These are phyloP conservation scores for Plasmodium falciparum DNA, from an alignment of 169 alveolate species.

Conservation along the genomic window DNA sequence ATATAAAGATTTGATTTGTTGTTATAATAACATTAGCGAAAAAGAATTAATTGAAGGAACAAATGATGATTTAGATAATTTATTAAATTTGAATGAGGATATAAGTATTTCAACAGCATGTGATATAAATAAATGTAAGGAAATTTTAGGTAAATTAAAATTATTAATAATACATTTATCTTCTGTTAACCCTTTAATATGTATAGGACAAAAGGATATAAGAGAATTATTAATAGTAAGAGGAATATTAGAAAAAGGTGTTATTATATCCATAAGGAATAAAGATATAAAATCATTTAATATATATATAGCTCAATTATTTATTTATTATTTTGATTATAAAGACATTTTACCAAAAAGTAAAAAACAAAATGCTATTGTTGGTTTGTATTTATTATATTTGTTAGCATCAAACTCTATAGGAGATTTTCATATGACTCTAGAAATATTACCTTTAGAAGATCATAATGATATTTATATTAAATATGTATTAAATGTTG, in stretches of 20 bases:
- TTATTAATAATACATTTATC: constrained; percentile 39
- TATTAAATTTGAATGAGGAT: constrained; percentile 26
- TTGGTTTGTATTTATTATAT: constrained; percentile 82
- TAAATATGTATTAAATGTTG: constrained; percentile 78
- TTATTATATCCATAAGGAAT: constrained; percentile 30
- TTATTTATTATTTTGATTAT: constrained; percentile 40
- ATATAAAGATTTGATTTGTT: constrained; percentile 31
- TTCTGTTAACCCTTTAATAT: constrained; percentile 50
- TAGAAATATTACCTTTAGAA: constrained; percentile 76
- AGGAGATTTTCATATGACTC: constrained; percentile 84
- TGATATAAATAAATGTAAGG: constrained; percentile 39
- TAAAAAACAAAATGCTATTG: constrained; percentile 70
- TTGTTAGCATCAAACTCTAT: constrained; percentile 81
- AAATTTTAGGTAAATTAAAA: constrained; percentile 19
- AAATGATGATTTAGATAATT: constrained; percentile 3
- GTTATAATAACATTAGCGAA: constrained; percentile 18
- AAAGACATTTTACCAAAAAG: constrained; percentile 51
- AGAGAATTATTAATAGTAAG: constrained; percentile 46
- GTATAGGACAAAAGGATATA: constrained; percentile 32
- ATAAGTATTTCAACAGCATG: constrained; percentile 21
- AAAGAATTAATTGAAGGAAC: neutral
- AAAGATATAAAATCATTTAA: constrained; percentile 54
- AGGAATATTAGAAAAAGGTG: constrained; percentile 71
- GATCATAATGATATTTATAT: constrained; percentile 62
- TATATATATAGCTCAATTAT: constrained; percentile 57